Evolutionary conservation across 306 rosid species (phyloP).

Genomic region (Vicia faba): DNA sequence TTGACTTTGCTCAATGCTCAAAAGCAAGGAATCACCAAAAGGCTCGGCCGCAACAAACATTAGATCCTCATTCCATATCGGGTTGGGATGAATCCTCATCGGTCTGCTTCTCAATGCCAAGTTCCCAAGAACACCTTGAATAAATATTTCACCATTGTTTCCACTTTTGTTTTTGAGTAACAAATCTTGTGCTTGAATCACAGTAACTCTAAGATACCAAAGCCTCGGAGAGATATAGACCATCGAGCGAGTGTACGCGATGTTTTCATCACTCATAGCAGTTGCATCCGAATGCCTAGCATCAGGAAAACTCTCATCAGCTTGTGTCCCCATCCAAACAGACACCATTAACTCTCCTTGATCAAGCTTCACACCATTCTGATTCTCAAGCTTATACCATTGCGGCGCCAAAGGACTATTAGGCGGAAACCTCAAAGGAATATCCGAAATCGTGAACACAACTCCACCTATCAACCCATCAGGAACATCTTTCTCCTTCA

Average conservation of each 20-base stretch:
- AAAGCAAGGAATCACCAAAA: conserved; percentile 42
- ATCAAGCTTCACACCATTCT: conserved; percentile 23
- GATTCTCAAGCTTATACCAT: conserved; percentile 44
- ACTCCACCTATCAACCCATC: conserved; percentile 22
- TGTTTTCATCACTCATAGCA: conserved; percentile 22
- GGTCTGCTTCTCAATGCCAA: conserved; percentile 34
- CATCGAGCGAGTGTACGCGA: conserved; percentile 31
- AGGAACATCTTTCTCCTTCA: conserved; percentile 27
- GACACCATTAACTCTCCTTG: conserved; percentile 52
- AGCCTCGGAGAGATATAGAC: conserved; percentile 50
- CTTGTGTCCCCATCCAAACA: conserved; percentile 65
- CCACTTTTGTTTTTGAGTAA: conserved; percentile 20
- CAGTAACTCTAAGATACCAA: conserved; percentile 55
- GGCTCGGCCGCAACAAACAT: conserved; percentile 55
- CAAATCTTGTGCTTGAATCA: conserved; percentile 46
- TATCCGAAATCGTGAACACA: conserved; percentile 35
- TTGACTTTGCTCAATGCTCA: conserved; percentile 37
- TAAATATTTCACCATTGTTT: conserved; percentile 21
- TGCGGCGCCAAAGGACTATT: conserved; percentile 51
- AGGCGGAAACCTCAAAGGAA: conserved; percentile 46
- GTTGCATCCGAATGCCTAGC: conserved; percentile 45
- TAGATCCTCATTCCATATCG: conserved; percentile 48
- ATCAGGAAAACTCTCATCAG: conserved; percentile 46
- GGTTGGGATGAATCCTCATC: conserved; percentile 1
- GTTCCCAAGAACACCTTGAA: conserved; percentile 42